phyloP scores from a whole-genome alignment of 2,329 filamentous ascomycete genomes.

The Nemania diffusa region DNA sequence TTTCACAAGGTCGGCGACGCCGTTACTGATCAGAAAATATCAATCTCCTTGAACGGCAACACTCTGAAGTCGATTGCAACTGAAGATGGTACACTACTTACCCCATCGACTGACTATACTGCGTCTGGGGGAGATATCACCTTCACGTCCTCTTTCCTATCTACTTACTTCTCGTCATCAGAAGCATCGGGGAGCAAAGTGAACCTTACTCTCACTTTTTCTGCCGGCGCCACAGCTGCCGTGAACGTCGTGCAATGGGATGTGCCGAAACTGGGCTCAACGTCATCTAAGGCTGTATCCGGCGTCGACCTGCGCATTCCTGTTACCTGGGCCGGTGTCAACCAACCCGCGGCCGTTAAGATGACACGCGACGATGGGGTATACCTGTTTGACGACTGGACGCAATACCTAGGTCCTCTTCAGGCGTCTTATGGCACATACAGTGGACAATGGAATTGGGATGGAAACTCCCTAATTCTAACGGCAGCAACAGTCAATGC shows the following conservation, averaged over 20 bases:
- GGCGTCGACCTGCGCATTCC: slow-evolving; percentile 59
- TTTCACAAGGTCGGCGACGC: slow-evolving; percentile 62
- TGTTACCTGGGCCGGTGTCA: slow-evolving; percentile 62
- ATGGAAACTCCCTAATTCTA: slow-evolving; percentile 58
- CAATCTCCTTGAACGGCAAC: slow-evolving; percentile 66
- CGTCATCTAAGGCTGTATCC: slow-evolving; percentile 40
- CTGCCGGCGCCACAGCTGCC: slow-evolving; percentile 57
- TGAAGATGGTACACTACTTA: slow-evolving; percentile 50
- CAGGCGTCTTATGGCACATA: slow-evolving; percentile 63
- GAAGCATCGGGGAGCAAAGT: slow-evolving; percentile 58
- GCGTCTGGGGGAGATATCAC: slow-evolving; percentile 58
- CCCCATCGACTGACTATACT: slow-evolving; percentile 57
- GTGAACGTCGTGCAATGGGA: slow-evolving; percentile 65
- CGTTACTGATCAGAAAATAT: slow-evolving; percentile 56
- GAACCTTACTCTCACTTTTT: slow-evolving; percentile 64
- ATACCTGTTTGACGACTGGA: slow-evolving; percentile 67
- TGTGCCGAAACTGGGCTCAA: slow-evolving; percentile 53
- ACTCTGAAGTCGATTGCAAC: slow-evolving; percentile 55
- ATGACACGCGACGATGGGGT: slow-evolving; percentile 59
- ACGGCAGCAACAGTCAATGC: slow-evolving; percentile 56
- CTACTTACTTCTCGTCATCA: slow-evolving; percentile 54
- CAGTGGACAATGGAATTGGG: slow-evolving; percentile 62
- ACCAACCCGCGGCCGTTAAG: slow-evolving; percentile 62
- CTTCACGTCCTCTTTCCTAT: slow-evolving; percentile 59
- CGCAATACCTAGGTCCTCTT: slow-evolving; percentile 61